A percentile compares a stretch with the other conserved stretches of the same genome.
Evolutionary conservation across 2,329 filamentous ascomycete genomes (phyloP).

Genomic region (Aureobasidium mangrovei): DNA sequence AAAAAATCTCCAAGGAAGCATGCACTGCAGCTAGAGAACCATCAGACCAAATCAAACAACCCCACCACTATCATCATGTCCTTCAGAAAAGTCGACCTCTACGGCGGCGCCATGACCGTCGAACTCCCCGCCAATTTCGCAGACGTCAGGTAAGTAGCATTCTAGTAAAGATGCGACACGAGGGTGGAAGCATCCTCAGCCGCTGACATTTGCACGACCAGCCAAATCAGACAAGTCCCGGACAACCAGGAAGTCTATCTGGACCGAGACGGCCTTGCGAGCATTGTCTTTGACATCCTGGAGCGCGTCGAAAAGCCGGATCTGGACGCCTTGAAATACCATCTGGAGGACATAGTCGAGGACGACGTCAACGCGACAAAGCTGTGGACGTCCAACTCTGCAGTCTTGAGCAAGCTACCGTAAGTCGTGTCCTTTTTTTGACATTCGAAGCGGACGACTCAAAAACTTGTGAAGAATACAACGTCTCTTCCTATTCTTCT

Average conservation of each 20-base stretch:
- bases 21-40: no score
- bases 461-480: no score
- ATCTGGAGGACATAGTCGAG: conserved; percentile 40
- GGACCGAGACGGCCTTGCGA: conserved; percentile 72
- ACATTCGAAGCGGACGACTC: neutral
- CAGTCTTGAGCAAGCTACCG: conserved; percentile 29
- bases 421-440: conserved; percentile 21
- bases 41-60: neutral
- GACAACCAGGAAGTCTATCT: conserved; percentile 92
- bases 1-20: no score
- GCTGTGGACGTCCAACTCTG: conserved; percentile 25
- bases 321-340: conserved; percentile 52
- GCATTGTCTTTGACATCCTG: conserved; percentile 82
- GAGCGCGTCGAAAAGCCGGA: conserved; percentile 67
- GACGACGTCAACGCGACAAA: conserved; percentile 28
- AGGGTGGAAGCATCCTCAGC: neutral
- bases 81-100: conserved; percentile 54
- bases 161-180: neutral
- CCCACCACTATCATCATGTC: conserved; percentile 36
- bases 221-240: conserved; percentile 64
- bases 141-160: conserved; percentile 57
- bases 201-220: conserved; percentile 25
- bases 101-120: conserved; percentile 61
- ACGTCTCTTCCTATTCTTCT: neutral
- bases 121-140: conserved; percentile 60